Percentiles rank a stretch among this genome's conserved stretches.
These are phyloP conservation scores for Selaginella tamariscina DNA, from an alignment of 75 land plant genomes.

Conservation along the genomic window DNA sequence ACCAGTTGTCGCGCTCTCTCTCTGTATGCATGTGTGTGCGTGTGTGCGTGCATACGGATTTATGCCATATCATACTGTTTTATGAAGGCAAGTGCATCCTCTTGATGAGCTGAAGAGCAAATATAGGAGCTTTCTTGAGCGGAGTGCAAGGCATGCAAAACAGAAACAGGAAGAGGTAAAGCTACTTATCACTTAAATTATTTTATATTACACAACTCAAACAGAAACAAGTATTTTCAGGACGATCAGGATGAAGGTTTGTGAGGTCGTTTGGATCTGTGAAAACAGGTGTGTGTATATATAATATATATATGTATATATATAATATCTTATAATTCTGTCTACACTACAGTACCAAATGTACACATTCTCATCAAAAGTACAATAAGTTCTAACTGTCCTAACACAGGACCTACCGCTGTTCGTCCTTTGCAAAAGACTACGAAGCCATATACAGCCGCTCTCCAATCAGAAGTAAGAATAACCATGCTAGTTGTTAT, in stretches of 20 bases:
- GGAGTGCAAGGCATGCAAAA: constrained; percentile 24
- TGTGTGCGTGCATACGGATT: neutral
- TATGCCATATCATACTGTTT: neutral
- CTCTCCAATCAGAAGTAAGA: neutral
- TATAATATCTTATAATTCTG: too few species aligned
- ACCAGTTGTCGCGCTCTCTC: neutral
- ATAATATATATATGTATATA: too few species aligned
- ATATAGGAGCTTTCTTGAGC: constrained; percentile 40
- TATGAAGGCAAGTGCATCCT: constrained; percentile 61
- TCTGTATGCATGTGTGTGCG: neutral
- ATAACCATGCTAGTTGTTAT: neutral
- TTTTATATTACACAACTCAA: too few species aligned
- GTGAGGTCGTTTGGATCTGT: neutral
- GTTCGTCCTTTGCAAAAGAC: neutral
- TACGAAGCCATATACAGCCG: neutral
- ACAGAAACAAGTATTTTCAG: too few species aligned
- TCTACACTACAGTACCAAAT: too few species aligned
- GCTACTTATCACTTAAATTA: too few species aligned
- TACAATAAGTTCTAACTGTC: too few species aligned
- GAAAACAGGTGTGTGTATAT: neutral
- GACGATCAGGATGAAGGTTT: neutral
- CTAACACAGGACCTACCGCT: neutral
- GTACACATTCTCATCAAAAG: too few species aligned
- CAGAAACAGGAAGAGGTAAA: constrained; percentile 15
- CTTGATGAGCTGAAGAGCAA: constrained; percentile 39